phyloP scores from a whole-genome alignment of 257 asterid genomes.

The Scutellaria galericulata region DNA sequence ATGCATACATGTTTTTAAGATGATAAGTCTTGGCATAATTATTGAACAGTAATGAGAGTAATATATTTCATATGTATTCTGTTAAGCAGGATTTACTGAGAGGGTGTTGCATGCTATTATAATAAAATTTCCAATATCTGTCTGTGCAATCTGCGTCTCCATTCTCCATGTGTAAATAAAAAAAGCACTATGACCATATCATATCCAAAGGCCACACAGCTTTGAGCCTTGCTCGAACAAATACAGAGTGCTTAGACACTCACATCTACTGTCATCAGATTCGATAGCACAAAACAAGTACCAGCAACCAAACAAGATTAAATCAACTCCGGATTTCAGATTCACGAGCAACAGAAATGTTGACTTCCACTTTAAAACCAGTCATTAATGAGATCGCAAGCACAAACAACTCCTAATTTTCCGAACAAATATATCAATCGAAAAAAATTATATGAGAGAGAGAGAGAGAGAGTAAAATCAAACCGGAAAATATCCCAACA shows the following conservation, averaged over 20 bases:
- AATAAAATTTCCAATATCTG: not conserved
- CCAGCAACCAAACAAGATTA: conserved; percentile 2
- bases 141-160: not conserved
- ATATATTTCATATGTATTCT: not conserved
- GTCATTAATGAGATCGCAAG: not conserved
- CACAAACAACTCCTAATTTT: conserved; percentile 13
- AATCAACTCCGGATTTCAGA: conserved; percentile 27
- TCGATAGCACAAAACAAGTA: conserved; percentile 22
- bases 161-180: conserved; percentile 21
- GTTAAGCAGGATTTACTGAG: conserved; percentile 5
- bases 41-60: not conserved
- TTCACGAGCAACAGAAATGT: conserved; percentile 30
- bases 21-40: not conserved
- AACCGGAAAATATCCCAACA: conserved; percentile 99
- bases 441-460: not conserved
- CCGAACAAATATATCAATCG: conserved; percentile 9
- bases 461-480: conserved; percentile 24
- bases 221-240: conserved; percentile 18
- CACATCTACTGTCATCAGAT: conserved; percentile 26
- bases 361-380: conserved; percentile 26
- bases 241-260: conserved; percentile 6
- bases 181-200: conserved; percentile 19
- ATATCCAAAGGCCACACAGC: conserved; percentile 20
- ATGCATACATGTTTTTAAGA: conserved; percentile 16
- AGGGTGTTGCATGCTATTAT: conserved; percentile 13